These are phyloP conservation scores for Sporopachydermia quercuum DNA, from an alignment of 805 yeast species.

Conservation along the genomic window DNA sequence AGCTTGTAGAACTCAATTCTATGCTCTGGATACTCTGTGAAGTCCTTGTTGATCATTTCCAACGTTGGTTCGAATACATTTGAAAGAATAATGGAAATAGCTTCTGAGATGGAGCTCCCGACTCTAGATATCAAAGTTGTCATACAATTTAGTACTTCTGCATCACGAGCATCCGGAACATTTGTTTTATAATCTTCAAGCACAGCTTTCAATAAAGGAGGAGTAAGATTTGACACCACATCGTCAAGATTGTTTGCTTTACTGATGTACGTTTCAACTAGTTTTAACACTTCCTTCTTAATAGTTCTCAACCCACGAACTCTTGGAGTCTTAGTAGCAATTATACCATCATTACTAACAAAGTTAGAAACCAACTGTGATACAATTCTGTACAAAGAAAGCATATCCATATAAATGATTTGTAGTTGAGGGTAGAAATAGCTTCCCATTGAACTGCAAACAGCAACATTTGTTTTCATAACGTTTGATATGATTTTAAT, in stretches of 20 bases:
- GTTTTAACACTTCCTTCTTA: conserved; percentile 81
- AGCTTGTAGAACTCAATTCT: conserved; percentile 91
- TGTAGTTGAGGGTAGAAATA: conserved; percentile 83
- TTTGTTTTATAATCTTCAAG: conserved; percentile 78
- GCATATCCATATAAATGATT: conserved; percentile 75
- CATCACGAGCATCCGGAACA: conserved; percentile 95
- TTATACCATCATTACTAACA: conserved; percentile 66
- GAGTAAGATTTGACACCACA: conserved; percentile 67
- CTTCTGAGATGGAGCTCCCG: conserved; percentile 78
- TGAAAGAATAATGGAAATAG: conserved; percentile 74
- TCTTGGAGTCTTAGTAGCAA: conserved; percentile 89
- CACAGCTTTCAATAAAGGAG: conserved; percentile 71
- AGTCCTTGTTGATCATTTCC: conserved; percentile 89
- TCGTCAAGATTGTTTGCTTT: conserved; percentile 79
- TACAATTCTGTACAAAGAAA: conserved; percentile 78
- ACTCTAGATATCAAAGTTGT: conserved; percentile 78
- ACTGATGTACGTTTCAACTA: conserved; percentile 77
- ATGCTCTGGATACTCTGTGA: conserved; percentile 95
- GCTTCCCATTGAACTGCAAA: conserved; percentile 88
- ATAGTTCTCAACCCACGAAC: conserved; percentile 93
- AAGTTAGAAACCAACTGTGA: conserved; percentile 70
- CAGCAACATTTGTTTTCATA: conserved; percentile 89
- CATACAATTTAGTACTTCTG: conserved; percentile 92
- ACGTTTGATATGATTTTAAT: conserved; percentile 89
- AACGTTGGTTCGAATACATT: conserved; percentile 89